Conservation (phyloP, 805 yeast genomes). For the Candida namnaoensis region DNA sequence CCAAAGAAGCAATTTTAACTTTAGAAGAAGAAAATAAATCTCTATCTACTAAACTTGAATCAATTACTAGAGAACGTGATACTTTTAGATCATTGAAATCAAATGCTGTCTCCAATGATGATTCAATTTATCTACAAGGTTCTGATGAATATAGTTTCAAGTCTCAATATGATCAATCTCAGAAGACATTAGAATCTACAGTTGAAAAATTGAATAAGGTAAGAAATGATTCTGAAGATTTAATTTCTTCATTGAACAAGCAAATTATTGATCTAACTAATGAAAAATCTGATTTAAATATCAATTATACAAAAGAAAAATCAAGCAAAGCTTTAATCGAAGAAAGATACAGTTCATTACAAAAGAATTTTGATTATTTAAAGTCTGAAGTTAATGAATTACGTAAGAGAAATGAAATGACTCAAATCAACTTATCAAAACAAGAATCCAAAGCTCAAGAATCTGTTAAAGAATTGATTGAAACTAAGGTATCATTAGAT, state of each 20-base stretch:
- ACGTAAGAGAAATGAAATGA: constrained; percentile 24
- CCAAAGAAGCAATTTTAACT: constrained; percentile 58
- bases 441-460: constrained; percentile 42
- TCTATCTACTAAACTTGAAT: constrained; percentile 40
- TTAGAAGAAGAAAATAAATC: constrained; percentile 50
- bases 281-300: constrained; percentile 36
- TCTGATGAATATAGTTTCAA: constrained; percentile 8
- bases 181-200: constrained; percentile 5
- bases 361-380: constrained; percentile 29
- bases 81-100: constrained; percentile 34
- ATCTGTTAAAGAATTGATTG: constrained; percentile 46
- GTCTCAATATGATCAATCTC: constrained; percentile 8
- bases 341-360: constrained; percentile 37
- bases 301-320: constrained; percentile 43
- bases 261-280: constrained; percentile 30
- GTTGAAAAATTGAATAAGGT: constrained; percentile 17
- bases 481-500: constrained; percentile 37
- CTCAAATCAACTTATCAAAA: constrained; percentile 33
- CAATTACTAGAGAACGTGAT: constrained; percentile 62
- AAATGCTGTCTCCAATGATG: constrained; percentile 12
- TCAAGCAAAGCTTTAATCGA: constrained; percentile 45
- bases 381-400: constrained; percentile 38
- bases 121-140: constrained; percentile 6
- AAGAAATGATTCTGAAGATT: constrained; percentile 30
- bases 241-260: constrained; percentile 38